phyloP scores from a whole-genome alignment of 2,329 filamentous ascomycete genomes.

The Diaporthe ilicicola region DNA sequence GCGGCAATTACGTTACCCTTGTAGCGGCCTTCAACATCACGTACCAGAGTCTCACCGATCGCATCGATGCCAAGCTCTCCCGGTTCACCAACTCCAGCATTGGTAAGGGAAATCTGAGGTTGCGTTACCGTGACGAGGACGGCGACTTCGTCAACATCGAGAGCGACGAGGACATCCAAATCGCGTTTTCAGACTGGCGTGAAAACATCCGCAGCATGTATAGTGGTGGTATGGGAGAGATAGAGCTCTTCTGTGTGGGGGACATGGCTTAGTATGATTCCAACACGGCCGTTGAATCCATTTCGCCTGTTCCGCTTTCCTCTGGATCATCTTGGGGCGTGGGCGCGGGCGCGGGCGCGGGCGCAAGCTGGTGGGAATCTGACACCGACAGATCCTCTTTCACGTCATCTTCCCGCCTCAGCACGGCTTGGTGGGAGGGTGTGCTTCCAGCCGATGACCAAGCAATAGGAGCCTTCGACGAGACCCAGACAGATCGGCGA shows the following conservation, averaged over 20 bases:
- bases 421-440: constrained; percentile 15
- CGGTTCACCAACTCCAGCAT: constrained; percentile 87
- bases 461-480: neutral
- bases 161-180: constrained; percentile 95
- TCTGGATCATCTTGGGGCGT: neutral
- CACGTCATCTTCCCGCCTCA: neutral
- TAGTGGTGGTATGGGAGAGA: constrained; percentile 82
- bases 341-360: constrained; percentile 1
- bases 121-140: constrained; percentile 92
- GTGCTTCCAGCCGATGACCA: neutral
- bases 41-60: constrained; percentile 91
- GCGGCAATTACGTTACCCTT: constrained; percentile 89
- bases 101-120: constrained; percentile 80
- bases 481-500: neutral
- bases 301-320: neutral
- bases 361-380: constrained; percentile 12
- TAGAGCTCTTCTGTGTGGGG: constrained; percentile 83
- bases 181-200: constrained; percentile 93
- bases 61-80: constrained; percentile 94
- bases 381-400: neutral
- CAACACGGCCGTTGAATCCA: constrained; percentile 15
- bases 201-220: constrained; percentile 69
- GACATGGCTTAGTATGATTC: constrained; percentile 45
- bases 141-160: constrained; percentile 93
- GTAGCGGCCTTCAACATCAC: constrained; percentile 96